Evolutionary conservation across 2,329 filamentous ascomycete species (phyloP).

Genomic region (Tolypocladium tundrense): DNA sequence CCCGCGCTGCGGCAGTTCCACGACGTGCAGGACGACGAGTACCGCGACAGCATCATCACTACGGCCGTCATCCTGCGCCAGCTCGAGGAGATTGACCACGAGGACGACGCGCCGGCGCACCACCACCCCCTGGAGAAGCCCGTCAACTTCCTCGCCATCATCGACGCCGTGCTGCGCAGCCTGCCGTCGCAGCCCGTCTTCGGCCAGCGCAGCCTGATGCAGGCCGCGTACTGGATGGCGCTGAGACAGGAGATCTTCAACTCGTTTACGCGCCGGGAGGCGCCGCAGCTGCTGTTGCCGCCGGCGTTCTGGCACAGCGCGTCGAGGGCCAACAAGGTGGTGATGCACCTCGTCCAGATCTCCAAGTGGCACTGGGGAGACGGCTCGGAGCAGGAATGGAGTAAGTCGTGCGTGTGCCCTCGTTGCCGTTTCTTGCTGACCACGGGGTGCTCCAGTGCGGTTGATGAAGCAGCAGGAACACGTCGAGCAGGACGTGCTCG

Average conservation of each 20-base stretch:
- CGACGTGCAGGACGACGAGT: constrained; percentile 25
- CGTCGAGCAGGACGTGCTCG: constrained; percentile 21
- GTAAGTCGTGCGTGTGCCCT: constrained; percentile 12
- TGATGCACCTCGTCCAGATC: constrained; percentile 29
- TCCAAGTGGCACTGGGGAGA: constrained; percentile 30
- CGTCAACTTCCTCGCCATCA: constrained; percentile 29
- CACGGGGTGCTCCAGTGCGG: constrained; percentile 14
- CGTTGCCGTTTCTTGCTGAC: not conserved
- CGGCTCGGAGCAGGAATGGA: constrained; percentile 23
- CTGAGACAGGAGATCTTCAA: constrained; percentile 30
- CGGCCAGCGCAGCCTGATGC: constrained; percentile 23
- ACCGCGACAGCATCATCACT: constrained; percentile 28
- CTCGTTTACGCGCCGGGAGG: constrained; percentile 26
- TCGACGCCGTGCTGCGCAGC: constrained; percentile 27
- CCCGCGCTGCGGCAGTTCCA: constrained; percentile 27
- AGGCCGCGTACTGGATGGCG: constrained; percentile 31
- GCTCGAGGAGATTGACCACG: constrained; percentile 30
- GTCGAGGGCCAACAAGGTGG: constrained; percentile 27
- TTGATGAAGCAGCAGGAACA: constrained; percentile 24
- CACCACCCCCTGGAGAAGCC: constrained; percentile 6
- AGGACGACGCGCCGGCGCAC: constrained; percentile 15
- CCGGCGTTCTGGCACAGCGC: constrained; percentile 22
- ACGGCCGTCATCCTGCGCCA: constrained; percentile 30
- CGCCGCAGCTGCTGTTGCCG: constrained; percentile 25
- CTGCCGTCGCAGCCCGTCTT: constrained; percentile 26